phyloP scores from a whole-genome alignment of 805 yeast genomes.

The Cyberlindnera saturnus region DNA sequence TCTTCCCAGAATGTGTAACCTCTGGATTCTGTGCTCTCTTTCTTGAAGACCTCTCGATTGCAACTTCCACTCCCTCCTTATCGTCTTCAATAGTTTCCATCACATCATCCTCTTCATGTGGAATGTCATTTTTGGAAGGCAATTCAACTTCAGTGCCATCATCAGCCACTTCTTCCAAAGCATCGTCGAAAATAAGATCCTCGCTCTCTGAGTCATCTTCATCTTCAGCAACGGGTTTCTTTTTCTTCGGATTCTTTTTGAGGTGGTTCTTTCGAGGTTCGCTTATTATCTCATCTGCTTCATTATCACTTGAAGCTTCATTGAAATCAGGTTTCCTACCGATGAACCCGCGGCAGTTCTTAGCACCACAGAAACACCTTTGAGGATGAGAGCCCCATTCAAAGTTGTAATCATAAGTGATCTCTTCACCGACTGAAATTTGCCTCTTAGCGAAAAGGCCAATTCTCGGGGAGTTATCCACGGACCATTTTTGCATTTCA shows the following conservation, averaged over 20 bases:
- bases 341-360: slow-evolving; percentile 35
- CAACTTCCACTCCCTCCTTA: not conserved
- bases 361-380: slow-evolving; percentile 37
- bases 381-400: slow-evolving; percentile 40
- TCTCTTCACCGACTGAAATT: slow-evolving; percentile 36
- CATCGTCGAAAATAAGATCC: too few species aligned
- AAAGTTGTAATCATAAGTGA: slow-evolving; percentile 44
- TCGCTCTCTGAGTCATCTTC: not conserved
- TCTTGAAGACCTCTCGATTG: too few species aligned
- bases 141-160: not conserved
- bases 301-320: not conserved
- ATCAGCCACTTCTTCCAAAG: too few species aligned
- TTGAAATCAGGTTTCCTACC: slow-evolving; percentile 19
- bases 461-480: slow-evolving; percentile 37
- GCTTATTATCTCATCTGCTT: too few species aligned
- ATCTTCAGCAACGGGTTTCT: not conserved
- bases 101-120: not conserved
- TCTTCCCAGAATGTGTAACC: too few species aligned
- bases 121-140: not conserved
- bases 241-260: too few species aligned
- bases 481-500: slow-evolving; percentile 44
- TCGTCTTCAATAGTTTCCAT: not conserved
- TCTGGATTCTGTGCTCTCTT: too few species aligned
- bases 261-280: too few species aligned
- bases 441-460: slow-evolving; percentile 38